These are phyloP conservation scores for Cryptococcus sp. DNA, from an alignment of 1,284 basidiomycete species.

Conservation along the genomic window DNA sequence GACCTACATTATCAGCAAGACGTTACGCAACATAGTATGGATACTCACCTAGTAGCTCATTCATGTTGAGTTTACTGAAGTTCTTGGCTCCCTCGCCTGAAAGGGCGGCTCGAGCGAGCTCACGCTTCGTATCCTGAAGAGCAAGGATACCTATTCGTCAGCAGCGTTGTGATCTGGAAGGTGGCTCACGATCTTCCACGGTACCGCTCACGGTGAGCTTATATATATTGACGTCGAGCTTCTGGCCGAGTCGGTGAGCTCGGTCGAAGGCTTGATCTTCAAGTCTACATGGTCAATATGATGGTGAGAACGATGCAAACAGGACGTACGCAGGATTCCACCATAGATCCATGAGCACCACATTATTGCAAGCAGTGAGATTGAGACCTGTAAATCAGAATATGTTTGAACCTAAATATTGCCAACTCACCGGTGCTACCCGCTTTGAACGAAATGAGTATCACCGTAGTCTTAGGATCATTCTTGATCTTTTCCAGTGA, in stretches of 20 bases:
- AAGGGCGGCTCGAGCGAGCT: slow-evolving; percentile 75
- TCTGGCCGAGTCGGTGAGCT: slow-evolving; percentile 84
- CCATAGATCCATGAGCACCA: slow-evolving; percentile 90
- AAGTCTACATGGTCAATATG: slow-evolving; percentile 46
- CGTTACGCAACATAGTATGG: too few species aligned
- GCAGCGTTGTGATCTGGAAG: too few species aligned
- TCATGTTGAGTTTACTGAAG: slow-evolving; percentile 68
- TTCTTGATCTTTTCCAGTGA: slow-evolving; percentile 69
- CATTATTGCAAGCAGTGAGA: slow-evolving; percentile 88
- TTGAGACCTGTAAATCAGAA: slow-evolving; percentile 65
- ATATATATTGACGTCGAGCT: slow-evolving; percentile 79
- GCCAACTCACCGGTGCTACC: slow-evolving; percentile 68
- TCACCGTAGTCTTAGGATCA: slow-evolving; percentile 60
- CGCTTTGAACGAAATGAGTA: slow-evolving; percentile 95
- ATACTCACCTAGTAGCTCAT: slow-evolving; percentile 67
- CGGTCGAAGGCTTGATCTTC: slow-evolving; percentile 91
- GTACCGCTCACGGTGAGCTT: slow-evolving; percentile 86
- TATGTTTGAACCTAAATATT: too few species aligned
- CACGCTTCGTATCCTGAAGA: slow-evolving; percentile 83
- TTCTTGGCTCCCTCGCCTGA: slow-evolving; percentile 84
- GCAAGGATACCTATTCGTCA: slow-evolving; percentile 51
- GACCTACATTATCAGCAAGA: too few species aligned
- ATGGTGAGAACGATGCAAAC: too few species aligned
- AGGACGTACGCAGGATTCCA: slow-evolving; percentile 69
- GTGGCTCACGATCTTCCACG: slow-evolving; percentile 69